Percentiles rank a stretch among this genome's conserved stretches.
Evolutionary conservation across 371 early-diverging fungal genomes (phyloP).

Genomic region (Lichtheimia corymbifera): DNA sequence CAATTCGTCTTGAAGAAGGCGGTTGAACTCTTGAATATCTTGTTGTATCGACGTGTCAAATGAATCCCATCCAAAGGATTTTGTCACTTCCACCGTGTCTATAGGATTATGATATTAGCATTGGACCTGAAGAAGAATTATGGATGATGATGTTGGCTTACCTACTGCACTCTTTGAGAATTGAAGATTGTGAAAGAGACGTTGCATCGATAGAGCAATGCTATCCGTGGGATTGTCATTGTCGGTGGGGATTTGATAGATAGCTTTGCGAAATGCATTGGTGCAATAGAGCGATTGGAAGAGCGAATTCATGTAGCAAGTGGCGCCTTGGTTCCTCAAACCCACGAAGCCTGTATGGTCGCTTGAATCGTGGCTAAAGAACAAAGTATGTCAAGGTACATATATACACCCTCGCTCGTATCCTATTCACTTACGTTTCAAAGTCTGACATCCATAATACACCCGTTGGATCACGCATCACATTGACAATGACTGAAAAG

Average conservation of each 20-base stretch:
- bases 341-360: slow-evolving; percentile 93
- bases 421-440: too few relatives aligned
- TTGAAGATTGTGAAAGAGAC: slow-evolving; percentile 93
- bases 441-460: slow-evolving; percentile 73
- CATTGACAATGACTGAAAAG: slow-evolving; percentile 44
- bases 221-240: slow-evolving; percentile 84
- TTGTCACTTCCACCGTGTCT: slow-evolving; percentile 92
- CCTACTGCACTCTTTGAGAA: slow-evolving; percentile 68
- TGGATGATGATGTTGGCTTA: slow-evolving; percentile 10
- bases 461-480: slow-evolving; percentile 87
- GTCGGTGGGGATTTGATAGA: slow-evolving; percentile 90
- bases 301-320: slow-evolving; percentile 99
- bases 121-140: too few relatives aligned
- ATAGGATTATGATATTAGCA: background rate
- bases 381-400: too few relatives aligned
- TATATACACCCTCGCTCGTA: slow-evolving; percentile 58
- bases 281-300: slow-evolving; percentile 98
- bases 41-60: slow-evolving; percentile 95
- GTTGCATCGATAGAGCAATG: slow-evolving; percentile 90
- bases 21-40: slow-evolving; percentile 97
- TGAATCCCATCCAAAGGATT: slow-evolving; percentile 97
- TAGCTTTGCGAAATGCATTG: slow-evolving; percentile 89
- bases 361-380: slow-evolving; percentile 80
- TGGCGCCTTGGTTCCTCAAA: slow-evolving; percentile 97
- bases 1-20: slow-evolving; percentile 94